Percentiles rank a stretch among this genome's conserved stretches.
Conservation (phyloP, 768 basidiomycete species). For the Fibroporia radiculosa region DNA sequence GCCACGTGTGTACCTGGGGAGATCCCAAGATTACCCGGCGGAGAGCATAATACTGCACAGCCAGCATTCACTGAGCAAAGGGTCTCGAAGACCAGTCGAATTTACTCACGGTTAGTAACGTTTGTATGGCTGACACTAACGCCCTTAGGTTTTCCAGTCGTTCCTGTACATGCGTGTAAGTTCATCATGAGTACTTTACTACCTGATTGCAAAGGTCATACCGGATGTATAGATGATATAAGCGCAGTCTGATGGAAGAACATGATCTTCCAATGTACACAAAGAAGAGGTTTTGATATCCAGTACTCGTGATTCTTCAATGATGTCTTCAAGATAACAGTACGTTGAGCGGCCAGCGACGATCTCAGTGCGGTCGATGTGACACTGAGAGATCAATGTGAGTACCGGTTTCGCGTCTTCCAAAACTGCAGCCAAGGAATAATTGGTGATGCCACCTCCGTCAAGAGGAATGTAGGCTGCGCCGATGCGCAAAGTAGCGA, state of each 20-base stretch:
- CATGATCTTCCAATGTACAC: constrained; percentile 11
- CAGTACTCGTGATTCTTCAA: constrained; percentile 15
- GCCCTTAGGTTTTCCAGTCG: constrained; percentile 53
- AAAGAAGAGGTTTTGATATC: constrained; percentile 11
- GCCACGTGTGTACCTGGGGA: constrained; percentile 44
- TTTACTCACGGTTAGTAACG: constrained; percentile 44
- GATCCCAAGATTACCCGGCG: constrained; percentile 55
- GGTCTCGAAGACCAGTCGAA: background rate
- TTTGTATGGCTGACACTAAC: constrained; percentile 53
- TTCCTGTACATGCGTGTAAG: constrained; percentile 25
- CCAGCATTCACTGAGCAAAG: background rate
- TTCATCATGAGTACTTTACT: constrained; percentile 1
- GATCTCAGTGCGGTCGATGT: constrained; percentile 9
- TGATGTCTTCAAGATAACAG: constrained; percentile 17
- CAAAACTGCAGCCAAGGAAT: constrained; percentile 42
- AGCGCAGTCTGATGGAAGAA: constrained; percentile 31
- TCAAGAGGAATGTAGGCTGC: constrained; percentile 55
- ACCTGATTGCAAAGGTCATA: constrained; percentile 14
- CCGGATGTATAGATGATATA: constrained; percentile 61
- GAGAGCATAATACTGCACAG: constrained; percentile 30
- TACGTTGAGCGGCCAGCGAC: constrained; percentile 2
- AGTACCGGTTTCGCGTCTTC: constrained; percentile 35
- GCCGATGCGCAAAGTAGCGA: constrained; percentile 49
- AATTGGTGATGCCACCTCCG: constrained; percentile 48
- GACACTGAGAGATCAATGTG: constrained; percentile 32